Conservation (phyloP, 805 yeast species). For the Maudiozyma saulgeensis region DNA sequence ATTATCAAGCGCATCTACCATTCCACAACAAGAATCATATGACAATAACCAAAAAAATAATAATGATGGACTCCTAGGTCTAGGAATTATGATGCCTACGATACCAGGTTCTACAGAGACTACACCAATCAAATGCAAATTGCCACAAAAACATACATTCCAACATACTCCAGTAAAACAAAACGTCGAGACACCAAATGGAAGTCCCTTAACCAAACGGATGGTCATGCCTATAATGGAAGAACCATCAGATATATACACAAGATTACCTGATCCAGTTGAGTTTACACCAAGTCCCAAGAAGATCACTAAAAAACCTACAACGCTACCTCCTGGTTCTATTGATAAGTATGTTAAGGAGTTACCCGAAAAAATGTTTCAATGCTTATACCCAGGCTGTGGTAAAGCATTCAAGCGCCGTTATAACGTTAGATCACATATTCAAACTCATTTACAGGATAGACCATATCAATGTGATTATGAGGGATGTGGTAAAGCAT, state of each 20-base stretch:
- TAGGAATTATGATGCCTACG: conserved; percentile 19
- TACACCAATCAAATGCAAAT: conserved; percentile 15
- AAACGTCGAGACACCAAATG: neutral
- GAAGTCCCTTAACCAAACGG: neutral
- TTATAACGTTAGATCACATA: conserved; percentile 88
- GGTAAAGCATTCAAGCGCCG: conserved; percentile 78
- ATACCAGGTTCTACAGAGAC: conserved; percentile 25
- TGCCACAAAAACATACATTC: conserved; percentile 25
- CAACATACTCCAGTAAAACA: conserved; percentile 23
- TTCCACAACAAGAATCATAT: conserved; percentile 20
- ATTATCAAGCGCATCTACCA: conserved; percentile 27
- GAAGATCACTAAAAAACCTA: conserved; percentile 24
- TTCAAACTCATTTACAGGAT: conserved; percentile 92
- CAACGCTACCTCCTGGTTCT: conserved; percentile 73
- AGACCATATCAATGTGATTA: conserved; percentile 74
- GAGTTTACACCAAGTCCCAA: conserved; percentile 12
- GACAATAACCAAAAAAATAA: conserved; percentile 1
- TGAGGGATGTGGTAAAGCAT: conserved; percentile 63
- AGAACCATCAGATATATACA: neutral
- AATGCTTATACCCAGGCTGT: conserved; percentile 70
- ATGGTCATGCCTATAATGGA: neutral
- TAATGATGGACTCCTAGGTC: conserved; percentile 7
- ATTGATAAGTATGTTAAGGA: conserved; percentile 77
- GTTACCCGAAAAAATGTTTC: conserved; percentile 63
- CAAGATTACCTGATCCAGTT: neutral